Conservation (phyloP, 805 yeast species). For the Lachancea thermotolerans region DNA sequence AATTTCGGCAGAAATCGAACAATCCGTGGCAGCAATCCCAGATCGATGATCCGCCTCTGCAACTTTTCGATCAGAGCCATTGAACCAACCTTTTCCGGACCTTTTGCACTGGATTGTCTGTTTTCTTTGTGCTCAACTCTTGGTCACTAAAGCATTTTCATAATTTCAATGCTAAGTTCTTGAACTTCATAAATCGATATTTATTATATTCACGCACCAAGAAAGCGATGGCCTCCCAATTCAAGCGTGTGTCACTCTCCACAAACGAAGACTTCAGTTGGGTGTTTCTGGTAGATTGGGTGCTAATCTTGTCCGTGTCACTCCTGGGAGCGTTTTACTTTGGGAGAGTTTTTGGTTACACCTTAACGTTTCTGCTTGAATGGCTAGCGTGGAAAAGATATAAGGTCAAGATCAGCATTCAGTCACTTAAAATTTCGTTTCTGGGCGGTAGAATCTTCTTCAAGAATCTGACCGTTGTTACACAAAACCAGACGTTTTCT, state of each 20-base stretch:
- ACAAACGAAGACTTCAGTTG: constrained; percentile 38
- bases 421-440: constrained; percentile 68
- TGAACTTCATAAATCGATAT: background rate
- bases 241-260: constrained; percentile 29
- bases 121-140: too few relatives aligned
- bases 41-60: constrained; percentile 37
- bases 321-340: constrained; percentile 67
- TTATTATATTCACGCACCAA: background rate
- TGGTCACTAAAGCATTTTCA: too few relatives aligned
- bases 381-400: constrained; percentile 57
- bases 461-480: constrained; percentile 65
- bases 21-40: constrained; percentile 43
- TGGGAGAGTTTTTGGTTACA: constrained; percentile 60
- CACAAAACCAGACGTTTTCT: constrained; percentile 66
- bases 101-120: background rate
- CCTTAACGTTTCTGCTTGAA: constrained; percentile 45
- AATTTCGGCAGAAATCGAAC: constrained; percentile 38
- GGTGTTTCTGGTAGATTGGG: constrained; percentile 85
- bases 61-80: constrained; percentile 45
- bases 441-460: constrained; percentile 79
- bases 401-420: constrained; percentile 55
- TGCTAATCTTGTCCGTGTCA: constrained; percentile 55
- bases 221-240: constrained; percentile 9
- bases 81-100: background rate
- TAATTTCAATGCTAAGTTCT: background rate